A percentile compares a stretch with the other conserved stretches of the same genome.
phyloP scores from a whole-genome alignment of 805 yeast species.

The Starmerella apicola region DNA sequence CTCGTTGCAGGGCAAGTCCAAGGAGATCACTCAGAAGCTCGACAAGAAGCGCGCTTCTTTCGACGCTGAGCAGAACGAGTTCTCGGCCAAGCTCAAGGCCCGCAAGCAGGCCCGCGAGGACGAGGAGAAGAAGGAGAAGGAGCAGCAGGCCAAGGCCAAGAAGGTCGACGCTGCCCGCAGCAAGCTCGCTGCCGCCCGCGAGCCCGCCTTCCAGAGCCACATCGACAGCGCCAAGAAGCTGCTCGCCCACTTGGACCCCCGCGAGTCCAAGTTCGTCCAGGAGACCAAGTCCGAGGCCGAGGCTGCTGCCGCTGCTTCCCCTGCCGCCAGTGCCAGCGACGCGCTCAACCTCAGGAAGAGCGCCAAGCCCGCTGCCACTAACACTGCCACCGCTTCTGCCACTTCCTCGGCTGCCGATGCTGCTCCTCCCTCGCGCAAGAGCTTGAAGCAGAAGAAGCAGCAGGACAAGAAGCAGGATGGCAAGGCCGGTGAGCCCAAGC shows the following conservation, averaged over 20 bases:
- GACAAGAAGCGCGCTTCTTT: conserved; percentile 43
- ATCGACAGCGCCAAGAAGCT: conserved; percentile 63
- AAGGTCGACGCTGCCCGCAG: conserved; percentile 54
- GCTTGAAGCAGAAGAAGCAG: conserved; percentile 30
- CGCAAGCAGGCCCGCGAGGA: conserved; percentile 62
- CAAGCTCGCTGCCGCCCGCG: conserved; percentile 54
- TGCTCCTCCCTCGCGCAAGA: conserved; percentile 37
- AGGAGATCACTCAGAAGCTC: conserved; percentile 45
- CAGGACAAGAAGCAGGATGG: conserved; percentile 2
- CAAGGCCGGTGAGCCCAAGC: conserved; percentile 29
- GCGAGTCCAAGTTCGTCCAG: conserved; percentile 36
- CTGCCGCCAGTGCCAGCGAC: too few species aligned
- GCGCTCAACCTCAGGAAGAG: conserved; percentile 10
- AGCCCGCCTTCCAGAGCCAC: conserved; percentile 76
- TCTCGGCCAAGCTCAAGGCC: conserved; percentile 59
- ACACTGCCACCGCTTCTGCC: conserved; percentile 31
- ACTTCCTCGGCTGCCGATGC: conserved; percentile 54
- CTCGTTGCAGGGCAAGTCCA: conserved; percentile 53
- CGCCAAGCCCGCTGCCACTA: conserved; percentile 10
- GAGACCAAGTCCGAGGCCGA: conserved; percentile 24
- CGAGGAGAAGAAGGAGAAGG: conserved; percentile 52
- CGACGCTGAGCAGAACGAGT: conserved; percentile 57
- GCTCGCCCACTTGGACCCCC: conserved; percentile 64
- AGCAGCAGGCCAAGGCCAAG: conserved; percentile 38
- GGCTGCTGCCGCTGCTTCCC: conserved; percentile 20